Evolutionary conservation across 345 rosid genomes (phyloP).

Genomic region (Salix dunnii): DNA sequence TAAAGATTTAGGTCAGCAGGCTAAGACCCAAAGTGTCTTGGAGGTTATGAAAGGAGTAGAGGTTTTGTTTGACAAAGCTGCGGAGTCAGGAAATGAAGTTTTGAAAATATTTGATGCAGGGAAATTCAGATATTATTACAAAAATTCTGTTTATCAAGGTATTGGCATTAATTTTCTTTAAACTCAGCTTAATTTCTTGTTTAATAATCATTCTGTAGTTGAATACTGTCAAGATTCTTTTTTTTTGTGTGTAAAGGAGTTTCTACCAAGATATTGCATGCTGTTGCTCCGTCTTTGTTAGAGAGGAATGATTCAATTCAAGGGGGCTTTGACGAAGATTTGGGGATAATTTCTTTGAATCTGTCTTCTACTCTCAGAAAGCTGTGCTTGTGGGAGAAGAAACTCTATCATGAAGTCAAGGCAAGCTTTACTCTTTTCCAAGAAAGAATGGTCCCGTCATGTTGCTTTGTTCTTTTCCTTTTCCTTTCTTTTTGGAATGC

Average conservation of each 20-base stretch:
- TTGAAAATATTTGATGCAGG: constrained; percentile 37
- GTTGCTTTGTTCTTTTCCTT: not conserved
- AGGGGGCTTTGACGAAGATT: constrained; percentile 29
- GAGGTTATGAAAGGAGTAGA: constrained; percentile 37
- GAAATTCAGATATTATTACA: constrained; percentile 34
- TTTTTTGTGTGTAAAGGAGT: constrained; percentile 12
- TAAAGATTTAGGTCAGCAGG: constrained; percentile 14
- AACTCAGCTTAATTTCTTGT: not conserved
- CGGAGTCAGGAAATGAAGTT: constrained; percentile 43
- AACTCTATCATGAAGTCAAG: constrained; percentile 72
- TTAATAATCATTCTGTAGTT: not conserved
- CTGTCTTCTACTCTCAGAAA: constrained; percentile 53
- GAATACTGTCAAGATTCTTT: not conserved
- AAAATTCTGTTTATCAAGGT: constrained; percentile 32
- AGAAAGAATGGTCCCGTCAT: not conserved
- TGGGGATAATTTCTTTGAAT: constrained; percentile 30
- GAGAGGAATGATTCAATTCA: constrained; percentile 18
- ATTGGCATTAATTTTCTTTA: not conserved
- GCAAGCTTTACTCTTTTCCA: constrained; percentile 31
- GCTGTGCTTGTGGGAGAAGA: constrained; percentile 67
- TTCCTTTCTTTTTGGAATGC: not conserved
- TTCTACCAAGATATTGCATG: constrained; percentile 38
- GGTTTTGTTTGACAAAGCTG: constrained; percentile 33
- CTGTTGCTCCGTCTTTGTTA: constrained; percentile 12
- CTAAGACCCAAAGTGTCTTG: constrained; percentile 14